phyloP scores from a whole-genome alignment of 805 yeast species.

The Yarrowia deformans region DNA sequence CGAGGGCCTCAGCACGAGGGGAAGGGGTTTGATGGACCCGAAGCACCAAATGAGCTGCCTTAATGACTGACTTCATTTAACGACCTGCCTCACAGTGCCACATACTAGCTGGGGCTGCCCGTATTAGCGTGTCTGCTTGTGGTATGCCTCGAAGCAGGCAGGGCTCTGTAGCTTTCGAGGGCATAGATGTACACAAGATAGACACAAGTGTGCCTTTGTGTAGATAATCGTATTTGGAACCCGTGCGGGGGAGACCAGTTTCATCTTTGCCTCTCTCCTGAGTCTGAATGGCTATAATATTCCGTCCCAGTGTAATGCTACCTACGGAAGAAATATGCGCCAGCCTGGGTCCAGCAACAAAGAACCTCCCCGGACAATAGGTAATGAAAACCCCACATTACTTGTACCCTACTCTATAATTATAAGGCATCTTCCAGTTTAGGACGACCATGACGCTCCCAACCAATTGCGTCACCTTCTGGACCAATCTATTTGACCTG shows the following conservation, averaged over 20 bases:
- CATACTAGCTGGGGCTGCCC: not conserved
- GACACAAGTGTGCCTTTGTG: not conserved
- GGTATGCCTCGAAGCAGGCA: slow-evolving; percentile 6
- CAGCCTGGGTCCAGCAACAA: not conserved
- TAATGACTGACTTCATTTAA: not conserved
- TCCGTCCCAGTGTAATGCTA: no score
- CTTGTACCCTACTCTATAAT: no score
- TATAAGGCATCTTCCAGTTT: not conserved
- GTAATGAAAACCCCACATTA: no score
- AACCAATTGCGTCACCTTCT: not conserved
- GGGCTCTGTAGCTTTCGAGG: not conserved
- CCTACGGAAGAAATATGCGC: slow-evolving; percentile 1
- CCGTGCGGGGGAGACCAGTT: not conserved
- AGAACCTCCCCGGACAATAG: not conserved
- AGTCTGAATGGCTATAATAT: no score
- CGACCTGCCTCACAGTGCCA: not conserved
- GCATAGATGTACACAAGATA: not conserved
- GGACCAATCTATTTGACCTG: not conserved
- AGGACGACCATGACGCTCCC: not conserved
- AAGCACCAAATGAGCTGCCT: no score
- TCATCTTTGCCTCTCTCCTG: no score
- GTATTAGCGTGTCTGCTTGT: not conserved
- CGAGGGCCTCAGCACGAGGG: no score
- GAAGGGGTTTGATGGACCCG: no score
- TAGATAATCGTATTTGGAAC: not conserved